These are phyloP conservation scores for Stagonosporopsis chrysanthemi DNA, from an alignment of 2,329 filamentous ascomycete genomes.

Conservation along the genomic window DNA sequence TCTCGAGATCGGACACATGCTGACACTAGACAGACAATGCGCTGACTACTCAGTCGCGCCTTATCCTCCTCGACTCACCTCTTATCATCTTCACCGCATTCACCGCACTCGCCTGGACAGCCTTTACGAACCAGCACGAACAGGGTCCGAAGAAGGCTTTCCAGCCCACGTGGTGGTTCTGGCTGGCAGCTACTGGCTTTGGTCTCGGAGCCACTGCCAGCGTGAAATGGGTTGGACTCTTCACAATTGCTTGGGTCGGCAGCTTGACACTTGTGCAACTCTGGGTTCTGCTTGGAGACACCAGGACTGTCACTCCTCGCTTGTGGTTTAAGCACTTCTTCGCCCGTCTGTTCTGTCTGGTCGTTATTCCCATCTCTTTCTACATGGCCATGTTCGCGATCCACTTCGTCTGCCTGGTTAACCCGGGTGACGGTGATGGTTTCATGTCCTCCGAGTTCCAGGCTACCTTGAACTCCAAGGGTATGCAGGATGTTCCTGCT, in stretches of 20 bases:
- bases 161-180: slow-evolving; percentile 95
- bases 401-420: slow-evolving; percentile 90
- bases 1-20: background rate
- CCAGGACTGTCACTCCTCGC: slow-evolving; percentile 82
- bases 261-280: slow-evolving; percentile 88
- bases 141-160: slow-evolving; percentile 90
- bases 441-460: slow-evolving; percentile 99
- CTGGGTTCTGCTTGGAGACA: slow-evolving; percentile 92
- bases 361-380: slow-evolving; percentile 86
- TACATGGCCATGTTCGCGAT: slow-evolving; percentile 98
- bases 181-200: slow-evolving; percentile 85
- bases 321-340: slow-evolving; percentile 94
- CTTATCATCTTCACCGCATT: slow-evolving; percentile 92
- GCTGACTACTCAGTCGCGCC: slow-evolving; percentile 89
- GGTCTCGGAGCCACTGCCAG: slow-evolving; percentile 89
- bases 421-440: slow-evolving; percentile 95
- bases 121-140: slow-evolving; percentile 97
- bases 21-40: slow-evolving; percentile 76
- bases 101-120: slow-evolving; percentile 87
- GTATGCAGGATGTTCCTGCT: slow-evolving; percentile 92
- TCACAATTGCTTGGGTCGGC: slow-evolving; percentile 98
- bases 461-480: slow-evolving; percentile 93
- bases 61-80: slow-evolving; percentile 96
- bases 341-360: slow-evolving; percentile 87
- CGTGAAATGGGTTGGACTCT: slow-evolving; percentile 98